A percentile compares a stretch with the other conserved stretches of the same genome.
phyloP scores from a whole-genome alignment of 192 early-diverging fungal species.

The Entomortierella beljakovae region DNA sequence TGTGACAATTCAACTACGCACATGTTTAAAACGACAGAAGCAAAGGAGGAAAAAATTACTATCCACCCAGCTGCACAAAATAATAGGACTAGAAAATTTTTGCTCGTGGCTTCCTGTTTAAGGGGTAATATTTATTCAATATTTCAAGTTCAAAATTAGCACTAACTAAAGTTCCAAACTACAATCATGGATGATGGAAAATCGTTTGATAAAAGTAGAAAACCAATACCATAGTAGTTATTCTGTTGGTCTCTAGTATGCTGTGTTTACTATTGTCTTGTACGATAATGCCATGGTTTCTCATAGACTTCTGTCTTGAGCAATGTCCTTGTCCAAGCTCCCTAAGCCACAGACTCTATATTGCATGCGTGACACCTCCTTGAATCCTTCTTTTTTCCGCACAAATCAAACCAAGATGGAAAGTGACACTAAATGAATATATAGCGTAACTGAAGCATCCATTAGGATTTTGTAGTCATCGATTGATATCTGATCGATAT shows the following conservation, averaged over 20 bases:
- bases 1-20: slow-evolving; percentile 24
- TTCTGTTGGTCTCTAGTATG: too few species aligned
- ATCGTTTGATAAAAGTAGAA: too few species aligned
- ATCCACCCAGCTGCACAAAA: not conserved
- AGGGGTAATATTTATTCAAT: too few species aligned
- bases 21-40: slow-evolving; percentile 49
- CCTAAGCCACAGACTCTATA: slow-evolving; percentile 22
- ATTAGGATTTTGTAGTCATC: slow-evolving; percentile 29
- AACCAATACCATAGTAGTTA: too few species aligned
- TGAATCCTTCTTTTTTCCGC: slow-evolving; percentile 47
- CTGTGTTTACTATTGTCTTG: too few species aligned
- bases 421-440: slow-evolving; percentile 26
- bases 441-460: slow-evolving; percentile 15
- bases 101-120: slow-evolving; percentile 21
- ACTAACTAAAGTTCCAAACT: too few species aligned
- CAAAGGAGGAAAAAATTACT: slow-evolving; percentile 42
- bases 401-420: slow-evolving; percentile 51
- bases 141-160: too few species aligned
- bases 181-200: too few species aligned
- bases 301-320: too few species aligned
- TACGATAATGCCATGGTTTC: too few species aligned
- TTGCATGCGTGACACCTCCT: not conserved
- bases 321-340: too few species aligned
- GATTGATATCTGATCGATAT: slow-evolving; percentile 8
- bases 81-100: slow-evolving; percentile 31